Base-by-base conservation (phyloP, 352 stramenopile species). In the Globisporangium parvum region DNA sequence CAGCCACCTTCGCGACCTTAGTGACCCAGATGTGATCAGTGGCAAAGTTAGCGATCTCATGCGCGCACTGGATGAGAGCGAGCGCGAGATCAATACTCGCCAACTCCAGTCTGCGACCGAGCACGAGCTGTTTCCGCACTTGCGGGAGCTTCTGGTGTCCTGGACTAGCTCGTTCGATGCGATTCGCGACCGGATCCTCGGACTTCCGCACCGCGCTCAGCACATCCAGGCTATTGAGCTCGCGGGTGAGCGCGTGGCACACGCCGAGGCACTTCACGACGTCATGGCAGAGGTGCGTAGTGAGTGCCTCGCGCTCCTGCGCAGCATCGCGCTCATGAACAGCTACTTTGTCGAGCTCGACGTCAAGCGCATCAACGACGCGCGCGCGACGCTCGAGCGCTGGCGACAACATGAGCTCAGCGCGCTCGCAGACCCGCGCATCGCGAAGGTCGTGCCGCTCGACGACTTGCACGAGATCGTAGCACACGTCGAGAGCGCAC, bases 261-360 rank as follows among this genome's bases (percentile, higher is more conserved):
- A 58, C 4, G 70, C 64, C 2, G 57, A 80, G 20, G 56, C 64
- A 5, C 68, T 82, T 8, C 74, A 84, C 37, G 70, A 87, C 37
- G 55, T 62, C 1, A 53, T 88, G 47, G 67, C 63, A 1, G 56
- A 73, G 2, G 65, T 70, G 28, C 65, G 67, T 3, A 70, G 60
- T 17, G 69, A 85, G n/a, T 85, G 75, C 42, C 21, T 87, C 20
- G 47, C 65, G 1, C 53, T 90, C 0, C 49, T 75, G 14, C 65
- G 65, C 8, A 66, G 60, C 28, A 78, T 88, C 41, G 57, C 77
- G 23, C 42, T 83, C n/a, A 77, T 81, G 52, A 80, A 86, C 59
- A 70, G 61, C 33, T 73, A 74, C 33, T 90, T 88, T 35, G 50
- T 85, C 11, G 69, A 81, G n/a, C 54, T 83, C 8, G 77, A 90